Evolutionary conservation across 495 filamentous ascomycete species (phyloP), one percentile per base, ranked within the genome.

Genomic region (Trichocladium antarcticum): DNA sequence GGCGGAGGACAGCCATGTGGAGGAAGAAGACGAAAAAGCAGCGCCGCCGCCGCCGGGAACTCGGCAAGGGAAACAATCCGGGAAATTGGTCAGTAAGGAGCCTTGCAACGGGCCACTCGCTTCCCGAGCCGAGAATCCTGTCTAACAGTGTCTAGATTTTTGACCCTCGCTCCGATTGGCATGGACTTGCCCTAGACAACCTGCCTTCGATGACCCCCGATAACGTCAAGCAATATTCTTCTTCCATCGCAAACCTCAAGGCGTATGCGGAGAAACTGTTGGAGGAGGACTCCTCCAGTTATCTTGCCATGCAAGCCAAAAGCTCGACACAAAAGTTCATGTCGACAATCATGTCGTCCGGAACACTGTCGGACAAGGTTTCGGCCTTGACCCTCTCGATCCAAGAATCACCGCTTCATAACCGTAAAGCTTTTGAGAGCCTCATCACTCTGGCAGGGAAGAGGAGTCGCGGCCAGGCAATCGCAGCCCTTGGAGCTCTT

Each of bases 321-420:
- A 83, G 85, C 36, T 95, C 92, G 1, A 85, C 89, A 9, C 82
- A 89, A 60, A 92, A 84, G 65, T 98, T 97, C 72, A 80, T 96
- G 70, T 84, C 85, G 1, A 93, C 88, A 5, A 94, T 98, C 63
- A 96, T 98, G 92, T 70, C 88, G 14, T 88, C 89, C 1, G 92
- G 92, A 69, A 98, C 93, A 7, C 75, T 95, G 44, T 92, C 88
- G 29, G 92, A 98, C 68, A 97, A 95, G 64, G 85, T 96, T 24
- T 96, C 93, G 3, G 92, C 92, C 6, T 68, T 96, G 56, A 98
- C 92, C 1, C 72, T 98, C 39, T 83, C 88, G 20, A 82, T 95
- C 12, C 92, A 98, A 68, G 92, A 97, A 61, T 97, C 92, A 3
- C 92, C 92, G 5, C 67, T 97, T 39, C 92, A 98, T 58, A 95